Evolutionary conservation across 2,329 filamentous ascomycete species (phyloP).

Genomic region (Fusarium xylarioides): DNA sequence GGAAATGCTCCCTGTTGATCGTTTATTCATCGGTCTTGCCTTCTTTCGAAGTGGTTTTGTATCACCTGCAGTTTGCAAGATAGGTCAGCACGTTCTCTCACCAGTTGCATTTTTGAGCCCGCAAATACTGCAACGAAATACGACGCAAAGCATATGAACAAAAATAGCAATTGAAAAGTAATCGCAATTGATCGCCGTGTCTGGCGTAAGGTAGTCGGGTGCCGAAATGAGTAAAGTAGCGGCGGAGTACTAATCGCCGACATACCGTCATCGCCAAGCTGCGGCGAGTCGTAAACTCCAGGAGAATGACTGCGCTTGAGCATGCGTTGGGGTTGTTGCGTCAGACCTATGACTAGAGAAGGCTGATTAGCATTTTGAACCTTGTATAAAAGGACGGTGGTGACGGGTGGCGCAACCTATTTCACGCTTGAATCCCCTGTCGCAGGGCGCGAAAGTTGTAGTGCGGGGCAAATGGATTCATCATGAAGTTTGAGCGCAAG

Average conservation of each 20-base stretch:
- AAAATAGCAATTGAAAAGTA: conserved; percentile 26
- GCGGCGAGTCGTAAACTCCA: conserved; percentile 64
- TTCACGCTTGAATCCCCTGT: background rate
- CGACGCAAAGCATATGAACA: conserved; percentile 48
- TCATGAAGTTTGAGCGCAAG: conserved; percentile 22
- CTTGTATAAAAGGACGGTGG: background rate
- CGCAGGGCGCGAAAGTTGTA: conserved; percentile 3
- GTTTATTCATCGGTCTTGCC: conserved; percentile 70
- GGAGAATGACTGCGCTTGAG: conserved; percentile 84
- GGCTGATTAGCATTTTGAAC: conserved; percentile 41
- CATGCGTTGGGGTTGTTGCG: conserved; percentile 68
- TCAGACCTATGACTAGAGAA: conserved; percentile 53
- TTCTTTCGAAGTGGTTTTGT: conserved; percentile 62
- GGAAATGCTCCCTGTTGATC: conserved; percentile 59
- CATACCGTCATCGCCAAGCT: conserved; percentile 78
- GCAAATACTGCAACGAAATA: conserved; percentile 31
- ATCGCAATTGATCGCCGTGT: conserved; percentile 17
- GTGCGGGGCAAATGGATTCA: conserved; percentile 29
- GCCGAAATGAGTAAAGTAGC: conserved; percentile 47
- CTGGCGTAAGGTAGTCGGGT: conserved; percentile 30
- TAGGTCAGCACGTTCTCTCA: conserved; percentile 36
- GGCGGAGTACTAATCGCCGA: conserved; percentile 52
- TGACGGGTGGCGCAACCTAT: conserved; percentile 13
- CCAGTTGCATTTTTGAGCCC: background rate
- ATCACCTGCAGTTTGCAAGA: conserved; percentile 53